Evolutionary conservation across 768 basidiomycete genomes (phyloP), one percentile per base, ranked within the genome.

Genomic region (Phanerochaete sordida): DNA sequence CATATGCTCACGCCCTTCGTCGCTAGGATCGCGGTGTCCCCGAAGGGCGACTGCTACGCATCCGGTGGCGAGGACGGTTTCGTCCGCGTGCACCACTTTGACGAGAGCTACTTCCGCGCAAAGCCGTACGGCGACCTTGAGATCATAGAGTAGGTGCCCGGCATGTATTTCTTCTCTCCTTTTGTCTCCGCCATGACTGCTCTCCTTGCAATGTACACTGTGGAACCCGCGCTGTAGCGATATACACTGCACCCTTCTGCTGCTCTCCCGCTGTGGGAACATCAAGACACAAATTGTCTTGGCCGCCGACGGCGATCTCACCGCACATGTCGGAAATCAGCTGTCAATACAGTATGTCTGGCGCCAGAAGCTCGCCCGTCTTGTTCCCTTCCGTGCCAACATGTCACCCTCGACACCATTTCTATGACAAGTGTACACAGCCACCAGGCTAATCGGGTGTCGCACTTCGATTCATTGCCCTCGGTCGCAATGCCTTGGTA

Each of bases 41-140:
- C 97, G 13, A 79, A 83, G 47, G 95, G 95, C 21, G 91, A 85
- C 33, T 82, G 81, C 44, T 99, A 95, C 72, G 92, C 96, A 15
- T 95, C 94, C 0, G 97, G 97, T 51, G 90, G 94, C 70, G 97
- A 99, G 76, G 97, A 98, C 69, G 96, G 95, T 47, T 98, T 91
- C 73, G 84, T 94, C 23, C 88, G 93, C 35, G 87, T 94, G 60
- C 91, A 94, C 71, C 90, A 93, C 74, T 97, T 90, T 69, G 96
- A 99, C 70, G 95, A 97, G 62, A 91, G 87, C 50, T 98, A 97
- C 75, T 96, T 91, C 82, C 90, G 84, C 64, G 83, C 90, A 47
- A 87, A 88, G 77, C 93, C 95, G 12, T 98, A 95, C 66, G 95
- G 95, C 53, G 91, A 94, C 67, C 73, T 94, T 53, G 93, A 96